phyloP scores from a whole-genome alignment of 75 land plant genomes.

The Pseudotsuga menziesii region DNA sequence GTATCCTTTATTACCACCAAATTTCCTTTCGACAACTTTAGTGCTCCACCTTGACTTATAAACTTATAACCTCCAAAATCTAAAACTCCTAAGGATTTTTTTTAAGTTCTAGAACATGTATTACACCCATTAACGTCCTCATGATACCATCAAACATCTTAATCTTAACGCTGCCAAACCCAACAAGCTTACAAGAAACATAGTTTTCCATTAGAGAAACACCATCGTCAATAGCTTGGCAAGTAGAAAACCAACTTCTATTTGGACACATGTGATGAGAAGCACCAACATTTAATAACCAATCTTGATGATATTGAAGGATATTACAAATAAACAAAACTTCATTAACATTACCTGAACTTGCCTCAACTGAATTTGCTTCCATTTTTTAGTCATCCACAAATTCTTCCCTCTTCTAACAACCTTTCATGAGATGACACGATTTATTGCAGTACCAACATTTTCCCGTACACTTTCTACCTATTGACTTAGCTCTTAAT shows the following conservation, averaged over 20 bases:
- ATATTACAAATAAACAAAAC: background rate
- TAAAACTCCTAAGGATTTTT: too few species aligned
- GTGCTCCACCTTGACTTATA: too few species aligned
- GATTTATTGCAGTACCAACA: background rate
- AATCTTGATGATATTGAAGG: background rate
- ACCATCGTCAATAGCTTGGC: background rate
- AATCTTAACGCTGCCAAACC: too few species aligned
- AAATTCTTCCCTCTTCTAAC: background rate
- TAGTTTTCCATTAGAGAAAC: too few species aligned
- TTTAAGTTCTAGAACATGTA: too few species aligned
- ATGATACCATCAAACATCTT: too few species aligned
- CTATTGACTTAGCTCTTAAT: background rate
- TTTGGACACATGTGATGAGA: slow-evolving; percentile 18
- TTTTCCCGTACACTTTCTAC: background rate
- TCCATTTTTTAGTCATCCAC: background rate
- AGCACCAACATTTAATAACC: slow-evolving; percentile 14
- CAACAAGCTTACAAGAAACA: too few species aligned
- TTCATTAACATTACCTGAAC: background rate
- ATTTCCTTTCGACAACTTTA: too few species aligned
- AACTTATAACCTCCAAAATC: too few species aligned
- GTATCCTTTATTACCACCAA: too few species aligned
- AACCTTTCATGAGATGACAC: background rate
- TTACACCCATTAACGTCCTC: too few species aligned
- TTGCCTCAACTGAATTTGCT: background rate
- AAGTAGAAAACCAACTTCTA: slow-evolving; percentile 13